Evolutionary conservation across 371 early-diverging fungal species (phyloP), one percentile per base, ranked within the genome.

Genomic region (Circinella minor): DNA sequence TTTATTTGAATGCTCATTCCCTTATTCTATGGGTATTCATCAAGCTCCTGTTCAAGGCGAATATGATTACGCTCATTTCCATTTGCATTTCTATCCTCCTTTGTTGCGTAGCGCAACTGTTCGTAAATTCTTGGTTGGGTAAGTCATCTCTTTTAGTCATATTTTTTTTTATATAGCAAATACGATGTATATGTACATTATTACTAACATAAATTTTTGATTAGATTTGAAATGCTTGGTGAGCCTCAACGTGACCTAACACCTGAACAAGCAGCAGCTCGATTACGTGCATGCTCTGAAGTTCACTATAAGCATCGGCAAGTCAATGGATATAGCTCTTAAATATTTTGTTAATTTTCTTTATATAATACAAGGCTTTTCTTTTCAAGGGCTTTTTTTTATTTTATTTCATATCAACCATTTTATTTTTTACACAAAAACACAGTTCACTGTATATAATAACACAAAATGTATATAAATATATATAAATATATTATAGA

Each of bases 191-290:
- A 27, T 27, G 27, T 27, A 27, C 27, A 27, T 27, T 27, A 27
- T 15, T 47, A 14, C 51, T 51, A 51, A 17, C 15, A 15, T 13
- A 8, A 51, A 13, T n/a, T 4, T 13, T 36, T 20, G 51, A 17
- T n/a, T 68, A 91, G 92, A 10, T 98, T 92, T 73, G 98, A 97
- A 80, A 92, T 98, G 91, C 70, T 98, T 68, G 97, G 88, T 43
- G 95, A 96, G 73, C 88, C 96, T n/a, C 97, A 97, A 79, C 91
- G 98, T 51, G 98, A 98, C 76, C 74, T 97, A 66, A 97, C 97
- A 0, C 90, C 96, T 20, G 98, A 98, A 72, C 92, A 93, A 77
- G 95, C 96, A 11, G 95, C 95, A 18, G 81, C 78, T 34, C 80
- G 88, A 36, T 79, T 91, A 59, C 75, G 85, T 8, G 82, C 74